Conservation (phyloP, 179 eudicot genomes). For the Spinacia oleracea region DNA sequence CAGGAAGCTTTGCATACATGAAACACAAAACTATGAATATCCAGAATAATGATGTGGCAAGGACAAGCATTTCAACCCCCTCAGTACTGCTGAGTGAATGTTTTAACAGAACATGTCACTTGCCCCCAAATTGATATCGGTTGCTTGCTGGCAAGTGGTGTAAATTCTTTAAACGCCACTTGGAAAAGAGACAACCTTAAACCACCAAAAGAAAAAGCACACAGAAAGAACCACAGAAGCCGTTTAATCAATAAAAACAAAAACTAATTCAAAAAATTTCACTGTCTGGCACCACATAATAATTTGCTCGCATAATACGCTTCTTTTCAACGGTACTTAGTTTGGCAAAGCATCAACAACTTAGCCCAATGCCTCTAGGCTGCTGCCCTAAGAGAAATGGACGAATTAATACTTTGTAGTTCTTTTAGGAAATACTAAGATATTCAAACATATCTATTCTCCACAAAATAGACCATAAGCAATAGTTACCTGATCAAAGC, state of each 20-base stretch:
- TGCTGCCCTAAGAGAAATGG: neutral
- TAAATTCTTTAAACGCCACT: slow-evolving; percentile 61
- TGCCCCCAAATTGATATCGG: slow-evolving; percentile 44
- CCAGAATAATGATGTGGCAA: slow-evolving; percentile 31
- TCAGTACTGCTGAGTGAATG: slow-evolving; percentile 24
- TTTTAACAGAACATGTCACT: slow-evolving; percentile 31
- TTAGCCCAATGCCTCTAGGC: neutral
- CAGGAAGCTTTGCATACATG: neutral
- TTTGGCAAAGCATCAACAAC: neutral
- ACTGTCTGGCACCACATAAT: neutral
- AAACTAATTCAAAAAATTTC: neutral
- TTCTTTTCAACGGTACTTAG: neutral
- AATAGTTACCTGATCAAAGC: slow-evolving; percentile 64
- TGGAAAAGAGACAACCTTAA: slow-evolving; percentile 65
- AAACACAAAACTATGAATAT: neutral
- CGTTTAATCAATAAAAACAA: neutral
- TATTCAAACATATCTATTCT: neutral
- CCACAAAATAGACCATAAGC: neutral
- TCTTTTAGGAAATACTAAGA: neutral
- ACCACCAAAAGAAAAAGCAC: slow-evolving; percentile 5
- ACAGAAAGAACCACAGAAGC: neutral
- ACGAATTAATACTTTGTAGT: neutral
- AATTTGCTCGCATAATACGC: neutral
- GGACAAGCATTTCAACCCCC: slow-evolving; percentile 19
- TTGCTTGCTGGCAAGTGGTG: slow-evolving; percentile 88